Base-by-base conservation (phyloP, 192 early-diverging fungal genomes). In the Rhizophagus prolifer region DNA sequence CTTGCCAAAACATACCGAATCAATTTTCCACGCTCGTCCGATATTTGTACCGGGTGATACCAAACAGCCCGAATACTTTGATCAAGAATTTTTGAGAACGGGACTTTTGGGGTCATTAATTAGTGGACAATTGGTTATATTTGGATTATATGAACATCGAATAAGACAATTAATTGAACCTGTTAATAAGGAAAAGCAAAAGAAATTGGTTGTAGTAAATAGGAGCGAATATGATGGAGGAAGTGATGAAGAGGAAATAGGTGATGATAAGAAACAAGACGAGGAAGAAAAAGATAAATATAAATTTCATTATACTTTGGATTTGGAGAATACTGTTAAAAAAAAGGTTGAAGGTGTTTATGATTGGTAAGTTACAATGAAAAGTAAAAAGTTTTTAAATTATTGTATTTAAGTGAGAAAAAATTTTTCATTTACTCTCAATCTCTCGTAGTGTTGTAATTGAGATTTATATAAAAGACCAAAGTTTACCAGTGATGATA, bases 131-230 rank as follows among this genome's bases (percentile, higher is more conserved):
- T 80, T 94, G 12, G 85, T 94, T 41, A 85, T 94, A 47, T 91
- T 93, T 82, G 94, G 94, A 36, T 79, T 92, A 46, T 91, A 91
- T 60, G 90, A 94, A 81, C 93, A 95, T 54, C 83, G 93, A 44
- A 88, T 95, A 44, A 86, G 91, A 58, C 88, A 89, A 78, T 81
- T 75, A n/a, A 31, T 36, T 50, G 62, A 75, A 75, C 12, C n/a
- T 28, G 12, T 44, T 23, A n/a, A 9, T 19, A 31, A 31, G 36
- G 60, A 62, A 23, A 21, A 1, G 12, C 41, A 13, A 26, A 47
- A 70, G 34, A 50, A 25, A 30, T 50, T 70, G n/a, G 26, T 23
- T 28, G 44, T 70, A 47, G 5, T 70, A 13, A 70, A 70, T 36
- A 77, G 74, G 61, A 78, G 78, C 41, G 79, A 81, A 70, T 78